Conservation (phyloP, 2,329 filamentous ascomycete genomes). For the Cladosporium sphaerospermum region DNA sequence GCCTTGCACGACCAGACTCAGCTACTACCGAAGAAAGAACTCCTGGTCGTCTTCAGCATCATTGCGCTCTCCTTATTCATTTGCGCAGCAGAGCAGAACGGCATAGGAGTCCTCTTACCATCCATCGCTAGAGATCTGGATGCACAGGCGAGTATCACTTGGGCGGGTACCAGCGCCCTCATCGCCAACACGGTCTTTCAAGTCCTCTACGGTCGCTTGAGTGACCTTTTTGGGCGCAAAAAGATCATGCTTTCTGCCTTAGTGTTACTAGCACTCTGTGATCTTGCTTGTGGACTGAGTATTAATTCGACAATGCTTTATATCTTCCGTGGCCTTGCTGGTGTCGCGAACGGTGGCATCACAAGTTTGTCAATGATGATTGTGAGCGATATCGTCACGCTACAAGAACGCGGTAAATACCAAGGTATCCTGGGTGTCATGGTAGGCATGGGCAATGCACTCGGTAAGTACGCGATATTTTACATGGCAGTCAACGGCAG, state of each 20-base stretch:
- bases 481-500: background rate
- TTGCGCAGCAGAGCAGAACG: slow-evolving; percentile 53
- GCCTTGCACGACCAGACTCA: slow-evolving; percentile 53
- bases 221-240: slow-evolving; percentile 42
- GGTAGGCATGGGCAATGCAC: slow-evolving; percentile 41
- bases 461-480: background rate
- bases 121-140: slow-evolving; percentile 32
- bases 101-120: slow-evolving; percentile 40
- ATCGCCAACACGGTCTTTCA: slow-evolving; percentile 58
- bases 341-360: slow-evolving; percentile 56
- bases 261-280: slow-evolving; percentile 49
- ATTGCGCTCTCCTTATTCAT: slow-evolving; percentile 50
- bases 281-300: slow-evolving; percentile 54
- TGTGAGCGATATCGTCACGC: slow-evolving; percentile 53
- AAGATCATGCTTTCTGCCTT: slow-evolving; percentile 51
- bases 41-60: slow-evolving; percentile 46
- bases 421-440: slow-evolving; percentile 42
- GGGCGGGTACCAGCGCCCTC: slow-evolving; percentile 49
- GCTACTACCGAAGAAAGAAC: slow-evolving; percentile 46
- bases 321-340: slow-evolving; percentile 54
- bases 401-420: slow-evolving; percentile 52
- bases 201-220: slow-evolving; percentile 52
- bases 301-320: slow-evolving; percentile 54
- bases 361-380: slow-evolving; percentile 56
- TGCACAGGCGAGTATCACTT: slow-evolving; percentile 46